phyloP scores from a whole-genome alignment of 1,284 basidiomycete genomes.

The Trametes sp. region DNA sequence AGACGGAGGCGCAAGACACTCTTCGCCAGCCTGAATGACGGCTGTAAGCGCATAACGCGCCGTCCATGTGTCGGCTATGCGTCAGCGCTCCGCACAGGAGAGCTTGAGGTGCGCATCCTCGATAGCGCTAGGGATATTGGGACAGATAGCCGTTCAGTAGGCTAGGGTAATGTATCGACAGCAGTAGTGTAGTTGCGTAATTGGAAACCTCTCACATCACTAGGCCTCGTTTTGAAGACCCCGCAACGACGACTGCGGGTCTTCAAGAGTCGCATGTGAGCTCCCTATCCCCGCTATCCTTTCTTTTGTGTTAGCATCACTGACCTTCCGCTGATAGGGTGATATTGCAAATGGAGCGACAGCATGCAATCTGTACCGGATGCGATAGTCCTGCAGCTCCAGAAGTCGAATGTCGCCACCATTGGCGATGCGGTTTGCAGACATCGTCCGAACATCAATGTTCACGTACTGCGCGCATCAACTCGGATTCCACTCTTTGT shows the following conservation, averaged over 20 bases:
- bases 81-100: neutral
- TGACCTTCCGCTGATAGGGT: neutral
- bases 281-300: neutral
- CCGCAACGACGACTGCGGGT: neutral
- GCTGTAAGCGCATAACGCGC: neutral
- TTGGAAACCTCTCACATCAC: constrained; percentile 11
- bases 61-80: neutral
- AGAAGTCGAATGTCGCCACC: neutral
- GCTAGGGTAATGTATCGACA: constrained; percentile 17
- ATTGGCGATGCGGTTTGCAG: neutral
- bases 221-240: neutral
- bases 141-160: neutral
- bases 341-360: neutral
- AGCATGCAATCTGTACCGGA: neutral
- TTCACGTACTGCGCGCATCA: too few species aligned
- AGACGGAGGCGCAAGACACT: neutral
- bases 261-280: neutral
- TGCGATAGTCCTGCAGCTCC: neutral
- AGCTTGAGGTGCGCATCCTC: neutral
- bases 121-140: neutral
- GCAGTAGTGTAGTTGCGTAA: constrained; percentile 19
- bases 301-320: neutral
- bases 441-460: neutral
- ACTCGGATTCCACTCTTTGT: neutral
- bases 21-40: neutral